Conservation (phyloP, 495 filamentous ascomycete species). For the Zalerion maritima region DNA sequence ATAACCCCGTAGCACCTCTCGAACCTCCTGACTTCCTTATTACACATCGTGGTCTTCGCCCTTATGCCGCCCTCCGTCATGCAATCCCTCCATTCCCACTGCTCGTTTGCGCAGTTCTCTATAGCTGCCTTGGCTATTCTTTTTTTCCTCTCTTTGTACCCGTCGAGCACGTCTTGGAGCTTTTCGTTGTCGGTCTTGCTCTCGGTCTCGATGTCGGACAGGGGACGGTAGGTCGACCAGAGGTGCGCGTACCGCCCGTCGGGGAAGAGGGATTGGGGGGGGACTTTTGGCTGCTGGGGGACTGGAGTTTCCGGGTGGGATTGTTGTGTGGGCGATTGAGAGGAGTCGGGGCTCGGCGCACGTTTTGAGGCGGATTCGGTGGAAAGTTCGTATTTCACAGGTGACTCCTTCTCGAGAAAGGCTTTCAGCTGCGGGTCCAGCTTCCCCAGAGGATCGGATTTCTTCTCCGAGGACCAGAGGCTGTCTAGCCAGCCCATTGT, state of each 20-base stretch:
- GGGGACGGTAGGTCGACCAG: conserved; percentile 76
- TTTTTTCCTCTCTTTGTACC: conserved; percentile 66
- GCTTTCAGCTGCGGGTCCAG: conserved; percentile 75
- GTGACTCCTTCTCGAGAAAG: conserved; percentile 72
- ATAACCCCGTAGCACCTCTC: conserved; percentile 74
- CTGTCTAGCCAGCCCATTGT: conserved; percentile 59
- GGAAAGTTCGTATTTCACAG: conserved; percentile 47
- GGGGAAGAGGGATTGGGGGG: conserved; percentile 28
- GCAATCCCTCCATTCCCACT: conserved; percentile 59
- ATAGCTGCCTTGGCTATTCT: conserved; percentile 68
- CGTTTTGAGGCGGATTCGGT: conserved; percentile 10
- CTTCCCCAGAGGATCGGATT: conserved; percentile 58
- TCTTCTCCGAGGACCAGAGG: conserved; percentile 18
- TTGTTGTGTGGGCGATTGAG: conserved; percentile 13
- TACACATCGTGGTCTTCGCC: conserved; percentile 57
- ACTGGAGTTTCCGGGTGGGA: conserved; percentile 2
- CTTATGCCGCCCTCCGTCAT: conserved; percentile 48
- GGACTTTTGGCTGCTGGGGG: conserved; percentile 13
- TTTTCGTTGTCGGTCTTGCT: conserved; percentile 57
- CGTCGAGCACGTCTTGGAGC: conserved; percentile 60
- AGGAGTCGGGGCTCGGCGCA: conserved; percentile 10
- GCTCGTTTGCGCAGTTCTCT: conserved; percentile 86
- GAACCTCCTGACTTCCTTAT: conserved; percentile 50
- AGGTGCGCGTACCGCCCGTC: conserved; percentile 90
- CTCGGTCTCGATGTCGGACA: conserved; percentile 43